These are phyloP conservation scores for Zygosaccharomyces pseudobailii DNA, from an alignment of 1,139 yeast species.

Conservation along the genomic window DNA sequence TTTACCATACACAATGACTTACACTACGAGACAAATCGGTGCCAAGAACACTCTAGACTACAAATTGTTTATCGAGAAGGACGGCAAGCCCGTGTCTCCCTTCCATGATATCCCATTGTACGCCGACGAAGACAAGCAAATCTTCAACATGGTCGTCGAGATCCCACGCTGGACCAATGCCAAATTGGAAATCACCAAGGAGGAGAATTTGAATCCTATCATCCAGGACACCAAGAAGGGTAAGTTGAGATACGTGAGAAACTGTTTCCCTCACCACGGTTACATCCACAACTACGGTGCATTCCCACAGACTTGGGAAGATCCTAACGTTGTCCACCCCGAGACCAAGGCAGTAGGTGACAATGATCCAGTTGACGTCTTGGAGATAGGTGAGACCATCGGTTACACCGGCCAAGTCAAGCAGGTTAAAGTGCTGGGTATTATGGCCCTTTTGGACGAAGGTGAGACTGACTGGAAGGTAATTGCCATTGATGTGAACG, in stretches of 20 bases:
- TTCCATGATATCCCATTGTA: constrained; percentile 75
- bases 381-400: constrained; percentile 77
- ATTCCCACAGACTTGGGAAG: constrained; percentile 95
- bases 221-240: constrained; percentile 85
- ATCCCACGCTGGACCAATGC: constrained; percentile 92
- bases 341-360: constrained; percentile 83
- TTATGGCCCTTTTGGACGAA: constrained; percentile 83
- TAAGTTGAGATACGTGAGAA: constrained; percentile 74
- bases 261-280: constrained; percentile 87
- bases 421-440: constrained; percentile 79
- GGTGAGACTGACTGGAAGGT: constrained; percentile 98
- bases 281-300: constrained; percentile 93
- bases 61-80: constrained; percentile 71
- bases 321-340: constrained; percentile 57
- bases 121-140: constrained; percentile 57
- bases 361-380: constrained; percentile 86
- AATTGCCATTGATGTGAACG: constrained; percentile 75
- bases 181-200: constrained; percentile 76
- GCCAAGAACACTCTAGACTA: constrained; percentile 88
- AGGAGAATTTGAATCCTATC: constrained; percentile 67
- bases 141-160: constrained; percentile 83
- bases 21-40: constrained; percentile 80
- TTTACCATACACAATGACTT: constrained; percentile 45
- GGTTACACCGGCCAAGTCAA: constrained; percentile 71
- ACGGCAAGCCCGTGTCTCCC: constrained; percentile 65